Evolutionary conservation across 2,329 filamentous ascomycete species (phyloP).

Genomic region (Albophoma yamanashiensis): DNA sequence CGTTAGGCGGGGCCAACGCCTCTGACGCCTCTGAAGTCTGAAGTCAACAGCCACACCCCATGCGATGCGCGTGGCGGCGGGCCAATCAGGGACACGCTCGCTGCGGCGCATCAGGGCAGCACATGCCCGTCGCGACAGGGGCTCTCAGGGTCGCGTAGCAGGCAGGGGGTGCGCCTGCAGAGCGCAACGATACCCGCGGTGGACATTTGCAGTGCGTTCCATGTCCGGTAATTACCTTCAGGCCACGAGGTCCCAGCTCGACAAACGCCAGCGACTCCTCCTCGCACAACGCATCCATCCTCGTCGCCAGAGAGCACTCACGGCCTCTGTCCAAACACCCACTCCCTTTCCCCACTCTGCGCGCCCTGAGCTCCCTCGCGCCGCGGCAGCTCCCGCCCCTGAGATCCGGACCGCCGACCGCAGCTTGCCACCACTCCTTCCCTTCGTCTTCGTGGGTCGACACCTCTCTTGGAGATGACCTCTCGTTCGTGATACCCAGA

Average conservation of each 20-base stretch:
- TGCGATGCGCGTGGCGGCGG: neutral
- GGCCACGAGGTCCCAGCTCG: too few relatives aligned
- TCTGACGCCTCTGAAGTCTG: neutral
- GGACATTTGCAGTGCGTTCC: neutral
- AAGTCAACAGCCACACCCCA: constrained; percentile 1
- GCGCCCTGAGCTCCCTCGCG: neutral
- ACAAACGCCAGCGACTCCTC: neutral
- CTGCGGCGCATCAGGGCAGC: neutral
- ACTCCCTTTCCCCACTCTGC: neutral
- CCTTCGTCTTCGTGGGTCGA: neutral
- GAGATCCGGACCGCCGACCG: neutral
- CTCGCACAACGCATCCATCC: neutral
- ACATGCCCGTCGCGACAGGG: constrained; percentile 23
- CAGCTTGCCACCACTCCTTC: neutral
- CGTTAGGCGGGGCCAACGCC: neutral
- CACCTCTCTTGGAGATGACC: constrained; percentile 1
- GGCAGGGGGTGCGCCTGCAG: neutral
- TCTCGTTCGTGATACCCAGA: neutral
- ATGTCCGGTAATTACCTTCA: neutral
- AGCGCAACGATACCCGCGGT: neutral
- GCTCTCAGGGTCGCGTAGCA: constrained; percentile 3
- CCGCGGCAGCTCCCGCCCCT: constrained; percentile 4
- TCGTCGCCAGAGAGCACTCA: neutral
- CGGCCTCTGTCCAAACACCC: neutral
- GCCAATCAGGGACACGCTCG: constrained; percentile 1